Conservation (phyloP, 2,329 filamentous ascomycete species). For the Colletotrichum tamarilloi region DNA sequence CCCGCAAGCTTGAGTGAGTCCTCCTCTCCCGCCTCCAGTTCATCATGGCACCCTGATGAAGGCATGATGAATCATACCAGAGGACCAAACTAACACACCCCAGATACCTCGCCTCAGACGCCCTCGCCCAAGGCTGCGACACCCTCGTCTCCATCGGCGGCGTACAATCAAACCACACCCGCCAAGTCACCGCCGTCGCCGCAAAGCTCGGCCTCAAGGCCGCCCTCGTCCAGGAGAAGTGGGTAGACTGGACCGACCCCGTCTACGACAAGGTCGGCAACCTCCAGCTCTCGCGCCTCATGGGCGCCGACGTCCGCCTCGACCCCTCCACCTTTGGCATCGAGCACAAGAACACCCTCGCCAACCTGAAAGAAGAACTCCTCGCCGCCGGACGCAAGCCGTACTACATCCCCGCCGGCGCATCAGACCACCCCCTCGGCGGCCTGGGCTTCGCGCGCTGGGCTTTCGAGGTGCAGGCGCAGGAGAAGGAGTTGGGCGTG, state of each 20-base stretch:
- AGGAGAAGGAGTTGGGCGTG: constrained; percentile 70
- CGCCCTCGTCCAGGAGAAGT: constrained; percentile 73
- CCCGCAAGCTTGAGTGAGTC: constrained; percentile 71
- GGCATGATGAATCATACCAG: neutral
- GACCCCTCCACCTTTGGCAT: constrained; percentile 73
- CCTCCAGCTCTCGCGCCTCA: constrained; percentile 75
- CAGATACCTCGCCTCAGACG: constrained; percentile 74
- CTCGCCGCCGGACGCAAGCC: constrained; percentile 65
- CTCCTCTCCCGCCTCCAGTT: neutral
- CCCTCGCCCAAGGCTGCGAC: constrained; percentile 64
- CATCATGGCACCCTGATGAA: too few species aligned
- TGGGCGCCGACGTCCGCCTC: constrained; percentile 73
- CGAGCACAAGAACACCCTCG: constrained; percentile 72
- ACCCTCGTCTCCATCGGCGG: constrained; percentile 76
- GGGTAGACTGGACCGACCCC: constrained; percentile 71
- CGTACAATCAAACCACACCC: constrained; percentile 77
- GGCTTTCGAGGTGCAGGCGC: constrained; percentile 74
- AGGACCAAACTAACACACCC: neutral
- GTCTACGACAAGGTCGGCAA: constrained; percentile 75
- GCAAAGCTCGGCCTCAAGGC: constrained; percentile 66
- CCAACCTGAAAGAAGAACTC: constrained; percentile 64
- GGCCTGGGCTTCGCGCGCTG: constrained; percentile 78
- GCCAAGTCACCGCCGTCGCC: constrained; percentile 73
- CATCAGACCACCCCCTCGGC: constrained; percentile 76
- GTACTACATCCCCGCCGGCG: constrained; percentile 79